Evolutionary conservation across 202 grass and related monocot genomes (phyloP), one percentile per base, ranked within the genome.

Genomic region (Zoysia matrella): DNA sequence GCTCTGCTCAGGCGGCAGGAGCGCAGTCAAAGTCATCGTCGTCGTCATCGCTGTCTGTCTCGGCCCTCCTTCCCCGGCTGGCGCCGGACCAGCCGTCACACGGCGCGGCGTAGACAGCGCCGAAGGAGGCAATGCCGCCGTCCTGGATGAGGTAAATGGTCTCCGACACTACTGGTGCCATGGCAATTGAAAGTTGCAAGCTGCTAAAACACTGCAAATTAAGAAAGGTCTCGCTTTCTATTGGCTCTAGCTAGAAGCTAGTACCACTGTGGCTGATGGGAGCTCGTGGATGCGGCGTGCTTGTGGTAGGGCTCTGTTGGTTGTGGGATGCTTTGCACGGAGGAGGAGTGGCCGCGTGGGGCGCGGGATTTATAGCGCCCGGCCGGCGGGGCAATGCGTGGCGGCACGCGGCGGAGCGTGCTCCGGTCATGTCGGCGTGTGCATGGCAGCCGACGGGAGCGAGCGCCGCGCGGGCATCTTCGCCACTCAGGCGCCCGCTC

Each of bases 1-100:
- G 48, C 6, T 50, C 57, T 9, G 58, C 22, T 22, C 63, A 92
- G 41, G 93, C 92, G 41, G 93, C 93, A n/a, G 90, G 87, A 2
- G 87, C 90, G 11, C 90, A 92, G 78, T 95, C 93, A 8, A 62
- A 92, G 53, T 95, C 90, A 1, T 88, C 92, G 1, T 92, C 93
- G 7, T 92, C 93, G 16, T 90, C 93, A 7, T 90, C 93, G 47
- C 73, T 66, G 22, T 92, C 87, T 3, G 71, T 49, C 80, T 78
- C 86, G 40, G 44, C 36, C 70, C 80, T 73, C 84, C 65, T 87
- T 30, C 67, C 56, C 14, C 69, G 52, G 47, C 5, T 15, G 55
- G 55, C 55, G 39, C 45, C 10, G 78, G 66, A 52, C 3, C 45
- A 22, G 39, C 45, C 58, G 1, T 56, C 44, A 47, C 50, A 77